Base-by-base conservation (phyloP, 441 rosid genomes). In the Erodium trifolium region DNA sequence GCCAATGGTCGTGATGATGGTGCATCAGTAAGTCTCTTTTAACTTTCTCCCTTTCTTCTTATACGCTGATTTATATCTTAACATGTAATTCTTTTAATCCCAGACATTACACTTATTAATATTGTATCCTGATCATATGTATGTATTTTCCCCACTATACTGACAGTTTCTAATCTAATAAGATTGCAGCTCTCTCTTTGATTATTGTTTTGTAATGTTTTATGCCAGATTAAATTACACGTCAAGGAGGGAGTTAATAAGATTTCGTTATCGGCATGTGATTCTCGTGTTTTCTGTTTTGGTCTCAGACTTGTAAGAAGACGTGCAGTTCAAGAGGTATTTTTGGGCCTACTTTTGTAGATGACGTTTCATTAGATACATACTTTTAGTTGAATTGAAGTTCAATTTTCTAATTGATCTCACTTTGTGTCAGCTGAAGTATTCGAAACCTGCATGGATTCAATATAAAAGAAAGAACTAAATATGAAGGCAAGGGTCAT, bases 1-100 rank as follows among this genome's bases (percentile, higher is more conserved):
- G 69, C 72, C 39, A 73, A 73, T 55, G 76, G 76, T 41, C 76
- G 76, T 16, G 76, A 73, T 65, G 72, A 73, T 55, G 76, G 72
- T 12, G 72, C 69, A 55, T 13, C 69, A 29, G 76, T 73, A 71
- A 65, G 76, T 73, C 49, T 65, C 76, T 51, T 8, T 69, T 19
- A 73, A 60, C 65, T 59, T 55, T 60, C 57, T 27, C 34, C 45
- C 41, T 68, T 11, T 35, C 27, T 57, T 60, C 27, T 57, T 60
- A 39, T 39, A 5, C 16, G 14, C 66, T 68, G 19, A 68, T 73
- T 53, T 72, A 12, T 34, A 60, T 60, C 63, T 57, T 57, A 8
- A 17, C 63, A 18, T 72, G 45, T 17, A 16, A 19, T 17, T 34
- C 17, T 65, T 49, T 34, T 53, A 47, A 18, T 12, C 53, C 53